Evolutionary conservation across 495 filamentous ascomycete species (phyloP).

Genomic region (Aspergillus affinis): DNA sequence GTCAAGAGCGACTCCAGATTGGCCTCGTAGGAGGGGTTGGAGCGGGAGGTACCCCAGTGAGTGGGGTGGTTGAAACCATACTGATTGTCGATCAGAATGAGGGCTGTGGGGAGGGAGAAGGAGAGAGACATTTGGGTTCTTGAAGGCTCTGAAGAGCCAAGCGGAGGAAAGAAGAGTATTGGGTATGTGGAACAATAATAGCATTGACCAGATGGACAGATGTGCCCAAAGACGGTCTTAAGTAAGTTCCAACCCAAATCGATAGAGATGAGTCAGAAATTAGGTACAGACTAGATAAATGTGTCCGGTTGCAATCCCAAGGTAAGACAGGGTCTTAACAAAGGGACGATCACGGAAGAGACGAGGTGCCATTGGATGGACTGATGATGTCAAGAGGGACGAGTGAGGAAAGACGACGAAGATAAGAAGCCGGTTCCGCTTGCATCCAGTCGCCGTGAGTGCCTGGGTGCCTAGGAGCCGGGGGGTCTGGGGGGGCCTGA

Average conservation of each 20-base stretch:
- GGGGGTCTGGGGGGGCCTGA: not conserved
- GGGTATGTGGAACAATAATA: not conserved
- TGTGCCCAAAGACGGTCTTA: too few species aligned
- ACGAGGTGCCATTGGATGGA: too few species aligned
- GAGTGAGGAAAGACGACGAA: not conserved
- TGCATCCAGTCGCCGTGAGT: not conserved
- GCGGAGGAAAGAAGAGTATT: not conserved
- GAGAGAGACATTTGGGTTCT: conserved; percentile 14
- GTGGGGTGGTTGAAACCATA: conserved; percentile 47
- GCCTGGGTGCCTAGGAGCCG: not conserved
- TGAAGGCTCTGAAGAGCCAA: not conserved
- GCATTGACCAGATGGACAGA: too few species aligned
- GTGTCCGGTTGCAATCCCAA: too few species aligned
- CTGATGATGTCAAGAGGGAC: not conserved
- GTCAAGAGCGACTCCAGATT: conserved; percentile 43
- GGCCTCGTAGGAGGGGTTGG: conserved; percentile 45
- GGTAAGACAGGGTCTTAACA: too few species aligned
- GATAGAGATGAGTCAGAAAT: too few species aligned
- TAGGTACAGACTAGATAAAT: too few species aligned
- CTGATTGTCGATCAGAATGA: conserved; percentile 62
- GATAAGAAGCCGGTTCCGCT: too few species aligned
- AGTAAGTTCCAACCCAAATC: not conserved
- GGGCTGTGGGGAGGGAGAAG: conserved; percentile 41
- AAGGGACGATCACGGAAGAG: too few species aligned
- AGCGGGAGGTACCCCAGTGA: conserved; percentile 42